These are phyloP conservation scores for Coprinopsis marcescibilis DNA, from an alignment of 768 basidiomycete genomes.

Conservation along the genomic window DNA sequence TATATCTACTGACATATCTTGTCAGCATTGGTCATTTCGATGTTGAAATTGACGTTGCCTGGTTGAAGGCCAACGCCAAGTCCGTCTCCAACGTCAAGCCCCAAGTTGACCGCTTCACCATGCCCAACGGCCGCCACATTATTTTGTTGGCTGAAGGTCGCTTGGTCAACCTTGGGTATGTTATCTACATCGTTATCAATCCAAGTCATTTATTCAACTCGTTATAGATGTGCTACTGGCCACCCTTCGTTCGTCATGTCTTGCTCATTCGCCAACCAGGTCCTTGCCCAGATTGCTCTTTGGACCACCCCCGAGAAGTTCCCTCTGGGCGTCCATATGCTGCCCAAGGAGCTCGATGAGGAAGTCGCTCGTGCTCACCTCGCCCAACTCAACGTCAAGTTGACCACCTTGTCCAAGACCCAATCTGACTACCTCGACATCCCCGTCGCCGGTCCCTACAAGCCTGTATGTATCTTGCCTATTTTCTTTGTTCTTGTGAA, in stretches of 20 bases:
- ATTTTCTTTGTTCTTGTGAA: not conserved
- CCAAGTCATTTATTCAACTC: not conserved
- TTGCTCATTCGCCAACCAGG: slow-evolving; percentile 99
- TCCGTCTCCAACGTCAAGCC: slow-evolving; percentile 90
- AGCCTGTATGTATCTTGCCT: slow-evolving; percentile 28
- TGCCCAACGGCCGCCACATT: slow-evolving; percentile 87
- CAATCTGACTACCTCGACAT: slow-evolving; percentile 93
- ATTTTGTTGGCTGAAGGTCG: slow-evolving; percentile 98
- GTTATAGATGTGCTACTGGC: slow-evolving; percentile 84
- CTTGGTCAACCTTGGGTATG: slow-evolving; percentile 95
- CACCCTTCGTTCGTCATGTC: slow-evolving; percentile 99
- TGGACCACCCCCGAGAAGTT: slow-evolving; percentile 92
- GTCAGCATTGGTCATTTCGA: slow-evolving; percentile 81
- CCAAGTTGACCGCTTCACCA: slow-evolving; percentile 97
- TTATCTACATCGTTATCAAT: slow-evolving; percentile 14
- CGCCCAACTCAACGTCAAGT: slow-evolving; percentile 86
- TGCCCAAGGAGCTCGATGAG: slow-evolving; percentile 98
- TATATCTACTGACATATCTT: slow-evolving; percentile 6
- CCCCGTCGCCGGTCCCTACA: slow-evolving; percentile 68
- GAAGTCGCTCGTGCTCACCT: slow-evolving; percentile 98
- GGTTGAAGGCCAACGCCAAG: slow-evolving; percentile 92
- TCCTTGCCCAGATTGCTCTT: slow-evolving; percentile 95
- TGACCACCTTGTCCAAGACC: slow-evolving; percentile 64
- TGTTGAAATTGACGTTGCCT: slow-evolving; percentile 93
- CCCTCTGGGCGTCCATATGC: slow-evolving; percentile 96